A percentile compares a stretch with the other conserved stretches of the same genome.
These are phyloP conservation scores for Bolboschoenoplectus hybrid DNA, from an alignment of 202 grass and related monocot species.

Conservation along the genomic window DNA sequence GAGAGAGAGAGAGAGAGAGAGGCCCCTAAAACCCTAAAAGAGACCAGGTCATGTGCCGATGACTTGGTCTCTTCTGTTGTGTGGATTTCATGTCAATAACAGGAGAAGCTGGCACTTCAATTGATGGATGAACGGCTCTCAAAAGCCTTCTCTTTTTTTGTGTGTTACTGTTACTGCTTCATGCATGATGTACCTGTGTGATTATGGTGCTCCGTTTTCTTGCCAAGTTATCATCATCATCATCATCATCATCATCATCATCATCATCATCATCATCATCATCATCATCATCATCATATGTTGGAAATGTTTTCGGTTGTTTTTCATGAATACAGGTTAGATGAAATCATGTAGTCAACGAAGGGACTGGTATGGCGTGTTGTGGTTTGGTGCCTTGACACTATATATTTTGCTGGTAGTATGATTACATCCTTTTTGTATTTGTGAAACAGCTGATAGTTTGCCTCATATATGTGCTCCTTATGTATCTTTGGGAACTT, in stretches of 20 bases:
- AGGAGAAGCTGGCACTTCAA: conserved; percentile 26
- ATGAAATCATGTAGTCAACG: neutral
- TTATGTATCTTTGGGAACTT: neutral
- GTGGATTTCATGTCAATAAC: neutral
- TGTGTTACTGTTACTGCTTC: neutral
- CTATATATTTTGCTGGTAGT: neutral
- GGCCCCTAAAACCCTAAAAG: neutral
- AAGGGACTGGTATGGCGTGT: neutral
- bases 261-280: neutral
- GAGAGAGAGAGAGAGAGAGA: conserved; percentile 2
- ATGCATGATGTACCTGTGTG: neutral
- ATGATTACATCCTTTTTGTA: conserved; percentile 5
- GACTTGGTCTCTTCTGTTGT: conserved; percentile 14
- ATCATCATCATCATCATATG: neutral
- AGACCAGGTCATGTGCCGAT: conserved; percentile 21
- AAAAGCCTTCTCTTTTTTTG: neutral
- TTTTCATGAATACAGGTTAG: neutral
- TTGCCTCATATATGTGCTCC: neutral
- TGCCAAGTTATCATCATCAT: neutral
- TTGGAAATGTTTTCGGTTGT: neutral
- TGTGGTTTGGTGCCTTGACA: neutral
- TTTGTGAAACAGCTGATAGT: neutral
- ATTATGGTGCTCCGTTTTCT: neutral
- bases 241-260: neutral
- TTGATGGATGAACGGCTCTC: conserved; percentile 18